Conservation (phyloP, 129 eudicot genomes). For the Helianthus tuberosus region DNA sequence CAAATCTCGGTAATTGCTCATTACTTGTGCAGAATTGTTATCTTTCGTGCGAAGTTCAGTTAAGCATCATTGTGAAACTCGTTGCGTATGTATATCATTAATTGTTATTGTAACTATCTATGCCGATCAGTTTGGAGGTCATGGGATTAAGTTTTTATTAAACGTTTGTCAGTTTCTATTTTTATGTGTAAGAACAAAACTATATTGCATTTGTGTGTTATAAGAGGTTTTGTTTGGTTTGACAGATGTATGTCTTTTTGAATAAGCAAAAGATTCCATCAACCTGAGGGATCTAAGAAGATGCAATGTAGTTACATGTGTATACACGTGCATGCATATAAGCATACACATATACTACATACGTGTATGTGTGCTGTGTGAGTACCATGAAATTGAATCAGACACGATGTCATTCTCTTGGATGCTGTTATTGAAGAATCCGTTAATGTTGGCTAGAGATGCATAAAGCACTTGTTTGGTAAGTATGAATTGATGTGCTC, state of each 20-base stretch:
- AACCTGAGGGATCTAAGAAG: not conserved
- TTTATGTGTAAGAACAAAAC: slow-evolving; percentile 11
- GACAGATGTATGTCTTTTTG: not conserved
- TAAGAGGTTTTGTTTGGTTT: slow-evolving; percentile 17
- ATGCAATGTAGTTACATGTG: not conserved
- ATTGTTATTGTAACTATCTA: slow-evolving; percentile 14
- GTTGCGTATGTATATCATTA: slow-evolving; percentile 19
- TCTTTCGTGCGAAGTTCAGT: slow-evolving; percentile 30
- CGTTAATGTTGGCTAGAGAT: no score
- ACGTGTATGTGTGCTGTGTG: no score
- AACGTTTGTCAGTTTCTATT: not conserved
- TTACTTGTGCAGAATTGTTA: not conserved
- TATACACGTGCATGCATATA: not conserved
- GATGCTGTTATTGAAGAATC: no score
- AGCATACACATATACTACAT: no score
- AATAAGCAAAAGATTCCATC: not conserved
- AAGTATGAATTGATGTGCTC: no score
- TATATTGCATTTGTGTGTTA: slow-evolving; percentile 21
- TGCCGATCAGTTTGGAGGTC: slow-evolving; percentile 23
- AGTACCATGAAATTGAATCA: no score
- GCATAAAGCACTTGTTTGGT: no score
- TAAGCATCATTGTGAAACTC: slow-evolving; percentile 15
- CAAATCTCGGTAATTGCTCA: slow-evolving; percentile 15
- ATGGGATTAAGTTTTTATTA: not conserved
- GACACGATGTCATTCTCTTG: no score